Conservation (phyloP, 768 basidiomycete species). For the Astraeus odoratus region DNA sequence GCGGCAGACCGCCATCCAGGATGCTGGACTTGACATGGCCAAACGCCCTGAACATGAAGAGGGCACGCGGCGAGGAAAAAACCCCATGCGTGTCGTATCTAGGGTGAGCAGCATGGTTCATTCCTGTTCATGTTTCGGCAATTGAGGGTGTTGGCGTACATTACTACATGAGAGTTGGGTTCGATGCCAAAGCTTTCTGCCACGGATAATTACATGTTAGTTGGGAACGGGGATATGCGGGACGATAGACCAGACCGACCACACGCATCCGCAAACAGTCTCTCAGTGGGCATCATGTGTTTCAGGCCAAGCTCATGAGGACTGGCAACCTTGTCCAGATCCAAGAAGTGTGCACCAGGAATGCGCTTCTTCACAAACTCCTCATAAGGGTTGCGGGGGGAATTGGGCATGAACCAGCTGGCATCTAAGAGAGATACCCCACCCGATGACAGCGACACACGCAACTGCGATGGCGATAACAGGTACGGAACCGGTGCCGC, state of each 20-base stretch:
- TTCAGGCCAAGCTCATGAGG: conserved; percentile 73
- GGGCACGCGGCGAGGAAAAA: conserved; percentile 87
- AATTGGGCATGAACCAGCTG: conserved; percentile 93
- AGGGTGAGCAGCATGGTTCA: conserved; percentile 8
- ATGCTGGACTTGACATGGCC: conserved; percentile 83
- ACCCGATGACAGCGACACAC: conserved; percentile 29
- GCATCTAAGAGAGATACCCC: conserved; percentile 53
- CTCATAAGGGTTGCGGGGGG: conserved; percentile 56
- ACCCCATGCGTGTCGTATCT: conserved; percentile 89
- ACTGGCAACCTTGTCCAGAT: conserved; percentile 74
- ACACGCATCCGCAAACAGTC: conserved; percentile 71
- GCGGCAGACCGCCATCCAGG: conserved; percentile 87
- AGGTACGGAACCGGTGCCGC: conserved; percentile 37
- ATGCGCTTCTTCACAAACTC: conserved; percentile 68
- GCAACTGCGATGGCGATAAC: conserved; percentile 45
- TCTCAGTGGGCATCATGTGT: conserved; percentile 86
- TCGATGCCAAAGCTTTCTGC: conserved; percentile 67
- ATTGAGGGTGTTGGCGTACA: conserved; percentile 40
- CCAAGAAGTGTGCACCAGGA: conserved; percentile 66
- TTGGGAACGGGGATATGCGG: not conserved
- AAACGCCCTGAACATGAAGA: conserved; percentile 92
- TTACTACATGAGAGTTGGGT: conserved; percentile 69
- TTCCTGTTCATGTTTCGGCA: conserved; percentile 3
- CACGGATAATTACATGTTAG: conserved; percentile 12
- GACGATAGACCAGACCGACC: conserved; percentile 40